Evolutionary conservation across 768 basidiomycete species (phyloP), one percentile per base, ranked within the genome.

Genomic region (Gymnopilus dilepis): DNA sequence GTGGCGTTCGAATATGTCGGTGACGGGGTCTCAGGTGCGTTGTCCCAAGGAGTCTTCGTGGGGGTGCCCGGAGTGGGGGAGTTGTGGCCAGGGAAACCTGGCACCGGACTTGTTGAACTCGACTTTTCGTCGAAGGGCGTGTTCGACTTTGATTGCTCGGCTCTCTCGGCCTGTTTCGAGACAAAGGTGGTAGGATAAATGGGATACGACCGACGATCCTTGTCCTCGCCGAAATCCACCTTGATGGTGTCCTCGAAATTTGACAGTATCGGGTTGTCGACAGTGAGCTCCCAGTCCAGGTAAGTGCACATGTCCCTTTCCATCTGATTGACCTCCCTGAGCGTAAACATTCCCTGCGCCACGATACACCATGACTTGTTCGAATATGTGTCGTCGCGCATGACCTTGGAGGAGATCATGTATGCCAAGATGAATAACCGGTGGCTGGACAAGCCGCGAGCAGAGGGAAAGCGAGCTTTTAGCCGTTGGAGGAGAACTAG

Each of bases 251-350:
- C 68, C 67, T 91, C 87, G 68, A 92, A 92, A 38, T 83, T 85
- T 3, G 68, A 63, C 0, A 92, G 76, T 0, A 86, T 86, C 0
- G 34, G 34, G 34, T 37, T 37, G 34, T 37, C 34, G 34, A 37
- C 34, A 37, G 34, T 37, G 34, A 37, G 34, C 34, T 37, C 34
- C 34, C 34, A 37, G 34, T 37, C 34, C 13, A 37, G 34, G 13
- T 37, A 37, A 7, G 34, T 37, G 34, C 7, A 37, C 34, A 37
- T 37, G 6, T 37, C 34, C 34, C 34, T 37, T 78, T 96, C 95
- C 94, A 96, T 95, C 81, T 96, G 94, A 74, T 97, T 97, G 70
- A 97, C 90, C 82, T 96, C 95, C 45, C 91, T 84, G 6, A 96
- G 77, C 3, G 80, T 82, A 69, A 95, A 96, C 86, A 94, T 89